Base-by-base conservation (phyloP, 2,329 filamentous ascomycete genomes). In the Fusarium verticillioides region DNA sequence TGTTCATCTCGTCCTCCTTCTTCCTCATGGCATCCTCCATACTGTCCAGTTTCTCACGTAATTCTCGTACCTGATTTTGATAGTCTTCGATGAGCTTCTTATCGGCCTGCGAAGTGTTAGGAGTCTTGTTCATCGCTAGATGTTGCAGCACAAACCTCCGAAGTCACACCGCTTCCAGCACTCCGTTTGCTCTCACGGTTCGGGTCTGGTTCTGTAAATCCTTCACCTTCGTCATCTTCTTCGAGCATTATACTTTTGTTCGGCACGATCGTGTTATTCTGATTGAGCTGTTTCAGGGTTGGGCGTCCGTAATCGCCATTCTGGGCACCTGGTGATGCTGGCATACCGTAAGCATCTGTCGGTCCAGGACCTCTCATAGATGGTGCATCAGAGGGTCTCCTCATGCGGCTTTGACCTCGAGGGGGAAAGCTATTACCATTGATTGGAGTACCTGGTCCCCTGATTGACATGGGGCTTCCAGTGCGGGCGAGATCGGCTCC, bases 221-320 rank as follows among this genome's bases (percentile, higher is more conserved):
- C 87, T 52, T 78, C 87, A 56, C 86, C 86, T 72, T 94, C 94
- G 75, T 97, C 95, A 74, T 97, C 95, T 80, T 98, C 96, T 81
- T 99, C 96, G 3, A 98, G 91, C 92, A 98, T 95, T 2, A 94
- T 98, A 78, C 96, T 97, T 84, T 98, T 99, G 80, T 98, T 98
- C 2, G 96, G 96, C 37, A 98, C 93, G 78, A 98, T 97, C 0
- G 95, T 98, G 80, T 97, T 98, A 80, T 93, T 96, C 80, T 97
- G 95, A 53, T 83, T 83, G 74, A 97, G 95, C 42, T 95, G 95
- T 80, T 97, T 97, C 21, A 94, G 93, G 74, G 94, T 89, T 9
- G 95, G 95, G 50, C 94, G 88, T 46, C 92, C 92, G 73, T 91
- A 93, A 59, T 93, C 91, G 77, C 91, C 90, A 52, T 87, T 87